phyloP scores from a whole-genome alignment of 2,329 filamentous ascomycete genomes.

The Aciculosporium take region DNA sequence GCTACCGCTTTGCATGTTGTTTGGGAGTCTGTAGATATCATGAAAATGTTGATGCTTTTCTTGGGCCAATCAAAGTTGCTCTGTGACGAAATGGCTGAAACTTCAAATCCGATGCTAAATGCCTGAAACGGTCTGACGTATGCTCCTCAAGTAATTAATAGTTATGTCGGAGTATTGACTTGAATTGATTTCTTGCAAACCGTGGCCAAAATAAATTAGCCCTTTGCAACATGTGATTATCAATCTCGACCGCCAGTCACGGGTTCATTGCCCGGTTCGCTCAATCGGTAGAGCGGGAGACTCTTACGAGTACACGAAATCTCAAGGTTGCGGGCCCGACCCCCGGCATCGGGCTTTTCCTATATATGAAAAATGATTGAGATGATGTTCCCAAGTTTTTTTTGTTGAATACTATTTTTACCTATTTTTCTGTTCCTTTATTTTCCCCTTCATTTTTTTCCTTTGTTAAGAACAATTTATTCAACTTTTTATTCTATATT shows the following conservation, averaged over 20 bases:
- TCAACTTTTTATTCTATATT: too few relatives aligned
- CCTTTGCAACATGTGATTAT: background rate
- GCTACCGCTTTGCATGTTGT: background rate
- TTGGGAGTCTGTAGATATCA: too few relatives aligned
- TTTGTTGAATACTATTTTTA: background rate
- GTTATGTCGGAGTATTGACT: too few relatives aligned
- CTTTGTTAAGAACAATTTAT: too few relatives aligned
- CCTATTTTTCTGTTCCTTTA: background rate
- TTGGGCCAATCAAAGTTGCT: too few relatives aligned
- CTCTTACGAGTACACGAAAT: conserved; percentile 32
- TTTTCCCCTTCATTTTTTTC: background rate
- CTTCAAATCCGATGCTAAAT: too few relatives aligned
- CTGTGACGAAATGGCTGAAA: too few relatives aligned
- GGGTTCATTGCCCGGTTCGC: conserved; percentile 20
- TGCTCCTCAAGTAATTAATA: too few relatives aligned
- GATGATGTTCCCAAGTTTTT: background rate
- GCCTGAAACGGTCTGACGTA: too few relatives aligned
- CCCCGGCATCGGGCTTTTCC: conserved; percentile 21
- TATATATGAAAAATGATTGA: background rate
- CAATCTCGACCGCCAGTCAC: accelerated
- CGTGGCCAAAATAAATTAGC: background rate
- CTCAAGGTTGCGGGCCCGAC: conserved; percentile 43
- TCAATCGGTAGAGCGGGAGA: conserved; percentile 52
- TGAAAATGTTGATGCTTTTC: too few relatives aligned
- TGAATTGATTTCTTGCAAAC: background rate